Conservation (phyloP, 2,329 filamentous ascomycete species). For the Cladosporium sp. region DNA sequence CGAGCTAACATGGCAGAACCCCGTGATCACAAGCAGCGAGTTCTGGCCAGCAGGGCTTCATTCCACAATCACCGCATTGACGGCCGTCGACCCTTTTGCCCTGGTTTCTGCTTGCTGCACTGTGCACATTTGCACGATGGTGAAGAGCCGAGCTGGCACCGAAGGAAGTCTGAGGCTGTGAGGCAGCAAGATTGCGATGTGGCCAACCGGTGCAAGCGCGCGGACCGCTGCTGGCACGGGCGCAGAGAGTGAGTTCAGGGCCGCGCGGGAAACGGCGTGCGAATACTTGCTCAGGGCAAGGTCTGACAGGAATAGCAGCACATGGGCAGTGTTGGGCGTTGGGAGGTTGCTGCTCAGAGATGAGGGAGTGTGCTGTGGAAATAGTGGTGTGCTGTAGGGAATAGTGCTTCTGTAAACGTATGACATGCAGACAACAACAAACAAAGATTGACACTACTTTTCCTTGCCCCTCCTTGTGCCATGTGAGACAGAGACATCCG, state of each 20-base stretch:
- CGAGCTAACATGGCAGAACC: not conserved
- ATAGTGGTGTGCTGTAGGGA: not conserved
- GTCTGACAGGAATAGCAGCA: constrained; percentile 15
- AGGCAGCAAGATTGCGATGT: constrained; percentile 12
- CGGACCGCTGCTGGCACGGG: constrained; percentile 11
- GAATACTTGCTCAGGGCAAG: constrained; percentile 15
- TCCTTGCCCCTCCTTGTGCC: not conserved
- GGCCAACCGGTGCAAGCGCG: not conserved
- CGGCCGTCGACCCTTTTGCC: not conserved
- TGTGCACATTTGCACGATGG: not conserved
- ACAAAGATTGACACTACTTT: constrained; percentile 4
- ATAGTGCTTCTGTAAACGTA: too few relatives aligned
- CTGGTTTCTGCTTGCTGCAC: not conserved
- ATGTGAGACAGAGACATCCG: not conserved
- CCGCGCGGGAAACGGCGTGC: constrained; percentile 9
- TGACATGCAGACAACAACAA: not conserved
- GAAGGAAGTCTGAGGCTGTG: constrained; percentile 1
- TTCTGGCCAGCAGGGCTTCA: not conserved
- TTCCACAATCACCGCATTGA: not conserved
- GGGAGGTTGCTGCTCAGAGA: not conserved
- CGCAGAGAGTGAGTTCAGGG: constrained; percentile 10
- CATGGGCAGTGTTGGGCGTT: not conserved
- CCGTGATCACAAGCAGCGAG: constrained; percentile 1
- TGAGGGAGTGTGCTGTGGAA: not conserved
- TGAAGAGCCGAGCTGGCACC: constrained; percentile 15